phyloP scores from a whole-genome alignment of 257 asterid genomes.

The Linderniella brevidens region DNA sequence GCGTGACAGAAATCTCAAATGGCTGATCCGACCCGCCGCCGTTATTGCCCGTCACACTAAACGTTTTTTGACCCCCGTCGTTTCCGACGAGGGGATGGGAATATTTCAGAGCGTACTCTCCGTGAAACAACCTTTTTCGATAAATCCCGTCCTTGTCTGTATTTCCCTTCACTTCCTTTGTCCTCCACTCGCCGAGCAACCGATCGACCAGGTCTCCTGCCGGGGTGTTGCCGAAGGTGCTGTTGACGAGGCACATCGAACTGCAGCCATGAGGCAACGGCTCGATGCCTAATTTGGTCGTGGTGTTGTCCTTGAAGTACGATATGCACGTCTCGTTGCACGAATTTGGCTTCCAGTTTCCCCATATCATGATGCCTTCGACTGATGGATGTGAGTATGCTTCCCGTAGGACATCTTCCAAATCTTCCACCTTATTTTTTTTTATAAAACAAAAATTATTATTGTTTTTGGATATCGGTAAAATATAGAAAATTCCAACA shows the following conservation, averaged over 20 bases:
- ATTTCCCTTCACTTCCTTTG: background rate
- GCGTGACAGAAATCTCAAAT: no score
- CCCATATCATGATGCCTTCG: background rate
- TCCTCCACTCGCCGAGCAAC: slow-evolving; percentile 5
- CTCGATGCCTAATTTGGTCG: no score
- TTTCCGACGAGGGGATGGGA: background rate
- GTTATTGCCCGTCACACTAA: no score
- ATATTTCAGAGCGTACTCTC: slow-evolving; percentile 1
- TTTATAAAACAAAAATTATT: no score
- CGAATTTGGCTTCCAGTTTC: background rate
- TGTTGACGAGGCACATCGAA: slow-evolving; percentile 3
- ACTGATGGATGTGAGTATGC: slow-evolving; percentile 3
- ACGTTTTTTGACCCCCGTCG: no score
- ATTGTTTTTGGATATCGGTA: no score
- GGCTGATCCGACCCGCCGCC: no score
- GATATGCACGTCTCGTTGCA: slow-evolving; percentile 1
- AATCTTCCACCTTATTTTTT: background rate
- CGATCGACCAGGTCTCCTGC: slow-evolving; percentile 2
- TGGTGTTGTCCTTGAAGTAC: background rate
- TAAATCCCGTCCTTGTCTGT: slow-evolving; percentile 2
- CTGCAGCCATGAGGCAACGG: background rate
- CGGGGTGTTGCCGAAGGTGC: background rate
- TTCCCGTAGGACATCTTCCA: background rate
- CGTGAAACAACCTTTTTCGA: background rate
- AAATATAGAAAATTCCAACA: no score